A percentile compares a stretch with the other conserved stretches of the same genome.
Evolutionary conservation across 73 alveolate species (phyloP).

Genomic region (Tetrahymena borealis): DNA sequence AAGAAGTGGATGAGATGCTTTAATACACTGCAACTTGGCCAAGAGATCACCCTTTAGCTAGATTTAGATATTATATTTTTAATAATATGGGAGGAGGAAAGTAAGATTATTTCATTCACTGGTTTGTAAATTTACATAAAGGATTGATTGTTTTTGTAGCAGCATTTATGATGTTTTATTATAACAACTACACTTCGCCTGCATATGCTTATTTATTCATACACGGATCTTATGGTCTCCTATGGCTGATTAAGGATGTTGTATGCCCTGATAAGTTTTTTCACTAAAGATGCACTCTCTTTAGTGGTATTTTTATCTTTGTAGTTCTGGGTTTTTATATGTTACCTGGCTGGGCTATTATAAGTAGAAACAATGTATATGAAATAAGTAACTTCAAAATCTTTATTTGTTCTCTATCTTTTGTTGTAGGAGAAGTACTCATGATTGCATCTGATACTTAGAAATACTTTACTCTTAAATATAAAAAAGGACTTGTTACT

Average conservation of each 20-base stretch:
- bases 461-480: conserved; percentile 51
- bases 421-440: conserved; percentile 48
- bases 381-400: conserved; percentile 28
- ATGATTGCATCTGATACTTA: conserved; percentile 62
- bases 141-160: conserved; percentile 36
- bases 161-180: conserved; percentile 66
- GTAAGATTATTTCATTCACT: too few species aligned
- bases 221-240: conserved; percentile 93
- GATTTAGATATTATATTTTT: too few species aligned
- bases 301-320: conserved; percentile 19
- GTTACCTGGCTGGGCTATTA: conserved; percentile 47
- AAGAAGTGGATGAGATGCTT: too few species aligned
- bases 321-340: conserved; percentile 50
- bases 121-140: conserved; percentile 59
- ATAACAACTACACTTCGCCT: conserved; percentile 74
- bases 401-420: conserved; percentile 1
- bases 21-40: too few species aligned
- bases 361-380: conserved; percentile 43
- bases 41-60: too few species aligned
- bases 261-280: conserved; percentile 85
- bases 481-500: conserved; percentile 55
- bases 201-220: conserved; percentile 55
- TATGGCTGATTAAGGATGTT: conserved; percentile 89
- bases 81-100: too few species aligned
- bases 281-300: conserved; percentile 50